Base-by-base conservation (phyloP, 805 yeast genomes). In the Hanseniaspora lachancei region DNA sequence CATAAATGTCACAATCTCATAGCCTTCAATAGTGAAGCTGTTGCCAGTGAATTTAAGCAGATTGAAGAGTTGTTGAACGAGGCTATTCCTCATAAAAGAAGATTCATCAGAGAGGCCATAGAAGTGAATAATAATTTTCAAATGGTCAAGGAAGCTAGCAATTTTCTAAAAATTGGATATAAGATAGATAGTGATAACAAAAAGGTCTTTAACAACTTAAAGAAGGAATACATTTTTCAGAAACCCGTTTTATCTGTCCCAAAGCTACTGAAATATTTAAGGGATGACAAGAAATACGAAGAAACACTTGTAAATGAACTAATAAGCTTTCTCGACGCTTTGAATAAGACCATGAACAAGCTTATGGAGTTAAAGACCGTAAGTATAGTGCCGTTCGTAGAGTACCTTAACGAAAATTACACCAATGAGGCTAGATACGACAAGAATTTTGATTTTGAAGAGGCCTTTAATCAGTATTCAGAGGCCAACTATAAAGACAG, bases 121-220 rank as follows among this genome's bases (percentile, higher is more conserved):
- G 27, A 23, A 32, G 12, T 2, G 12, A 32, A 32, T 10, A 32
- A 32, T 2, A 32, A 32, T 15, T 32, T 32, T 32, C 35, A 32
- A 12, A 12, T 32, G 13, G 2, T 32, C 2, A 32, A 32, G 15
- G 55, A 51, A 43, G 38, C 38, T 16, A 39, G 20, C 27, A 43
- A 43, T 7, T 43, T 41, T 12, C 27, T 51, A 16, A 23, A 13
- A 6, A 43, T 51, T 18, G 55, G 55, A 12, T 21, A n/a, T n/a
- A 51, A 51, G 3, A 39, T 51, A n/a, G 55, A 51, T 36, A 46
- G 44, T 24, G 36, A 34, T 9, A 51, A 51, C 21, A 15, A 32
- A 10, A 27, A 35, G 13, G 23, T 10, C 3, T 43, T 3, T n/a
- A n/a, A 3, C 12, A 36, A 35, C 5, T 20, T 51, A 15, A 20